Evolutionary conservation across 1,284 basidiomycete genomes (phyloP), one percentile per base, ranked within the genome.

Genomic region (Chiua sp.): DNA sequence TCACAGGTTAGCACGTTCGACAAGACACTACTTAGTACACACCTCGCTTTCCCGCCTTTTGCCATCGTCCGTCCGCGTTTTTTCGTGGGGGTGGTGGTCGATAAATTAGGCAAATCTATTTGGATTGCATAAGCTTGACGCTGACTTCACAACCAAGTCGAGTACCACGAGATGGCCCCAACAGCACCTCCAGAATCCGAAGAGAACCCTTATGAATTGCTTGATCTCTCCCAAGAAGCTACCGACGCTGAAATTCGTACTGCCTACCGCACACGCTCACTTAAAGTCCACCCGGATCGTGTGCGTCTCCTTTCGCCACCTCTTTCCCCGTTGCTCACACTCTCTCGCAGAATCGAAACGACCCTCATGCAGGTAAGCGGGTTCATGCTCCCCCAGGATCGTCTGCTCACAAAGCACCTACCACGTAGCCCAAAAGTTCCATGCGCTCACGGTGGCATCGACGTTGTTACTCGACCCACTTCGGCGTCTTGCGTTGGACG

Each of bases 201-300:
- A 60, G 72, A 77, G 30, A 89, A 92, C 69, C 87, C 94, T 0
- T 97, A 96, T 72, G 87, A 90, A 57, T 78, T 94, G 2, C 81
- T 98, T 1, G 86, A 82, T 2, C 66, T 97, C 32, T 78, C 80
- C 4, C 65, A 82, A 13, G 88, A 91, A 57, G 86, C 93, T 10
- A 90, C 89, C 7, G 93, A 96, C 59, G 84, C 86, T 57, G 93
- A 96, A 61, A 92, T 98, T 63, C 86, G 88, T 65, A 90, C 87
- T 13, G 93, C 94, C 2, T 98, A 93, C 68, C 82, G 93, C 47
- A 86, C 93, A 65, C 80, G 87, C 47, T 95, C 93, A 6, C 81
- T 94, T 61, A 94, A 92, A 78, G 92, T 93, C 55, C 94, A 96
- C 80, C 94, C 94, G 22, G 94, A 96, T 75, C 86, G 91, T 71